phyloP scores from a whole-genome alignment of 139 green algal species.

The Chloropicon primus region DNA sequence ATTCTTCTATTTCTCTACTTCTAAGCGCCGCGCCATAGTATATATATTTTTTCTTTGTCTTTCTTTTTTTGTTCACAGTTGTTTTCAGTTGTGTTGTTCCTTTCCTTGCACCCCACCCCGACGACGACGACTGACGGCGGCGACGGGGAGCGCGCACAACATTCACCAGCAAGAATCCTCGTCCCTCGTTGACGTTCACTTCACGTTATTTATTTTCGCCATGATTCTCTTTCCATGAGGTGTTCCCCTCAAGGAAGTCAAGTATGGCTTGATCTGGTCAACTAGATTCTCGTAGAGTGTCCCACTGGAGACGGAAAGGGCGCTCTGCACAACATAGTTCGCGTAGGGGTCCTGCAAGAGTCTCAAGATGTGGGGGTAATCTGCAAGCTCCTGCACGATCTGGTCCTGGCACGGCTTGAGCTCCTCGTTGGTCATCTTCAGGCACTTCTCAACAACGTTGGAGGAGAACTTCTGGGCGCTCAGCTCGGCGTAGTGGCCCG shows the following conservation, averaged over 20 bases:
- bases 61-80: background rate
- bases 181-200: too few species aligned
- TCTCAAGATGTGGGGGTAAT: constrained; percentile 47
- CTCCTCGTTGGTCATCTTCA: constrained; percentile 70
- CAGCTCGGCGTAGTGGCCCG: constrained; percentile 69
- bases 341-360: constrained; percentile 83
- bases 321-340: constrained; percentile 84
- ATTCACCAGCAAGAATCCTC: too few species aligned
- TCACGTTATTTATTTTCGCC: background rate
- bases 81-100: background rate
- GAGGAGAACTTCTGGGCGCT: constrained; percentile 92
- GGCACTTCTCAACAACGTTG: constrained; percentile 98
- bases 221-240: constrained; percentile 96
- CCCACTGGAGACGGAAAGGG: constrained; percentile 33
- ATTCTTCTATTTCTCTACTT: background rate
- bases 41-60: background rate
- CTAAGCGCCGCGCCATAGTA: background rate
- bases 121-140: too few species aligned
- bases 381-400: constrained; percentile 75
- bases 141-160: too few species aligned
- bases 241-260: constrained; percentile 68
- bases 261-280: constrained; percentile 79
- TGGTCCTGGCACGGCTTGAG: constrained; percentile 53
- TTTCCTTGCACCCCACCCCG: background rate
- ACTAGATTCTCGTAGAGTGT: constrained; percentile 56